phyloP scores from a whole-genome alignment of 768 basidiomycete genomes.

The Suillus ampliporus region DNA sequence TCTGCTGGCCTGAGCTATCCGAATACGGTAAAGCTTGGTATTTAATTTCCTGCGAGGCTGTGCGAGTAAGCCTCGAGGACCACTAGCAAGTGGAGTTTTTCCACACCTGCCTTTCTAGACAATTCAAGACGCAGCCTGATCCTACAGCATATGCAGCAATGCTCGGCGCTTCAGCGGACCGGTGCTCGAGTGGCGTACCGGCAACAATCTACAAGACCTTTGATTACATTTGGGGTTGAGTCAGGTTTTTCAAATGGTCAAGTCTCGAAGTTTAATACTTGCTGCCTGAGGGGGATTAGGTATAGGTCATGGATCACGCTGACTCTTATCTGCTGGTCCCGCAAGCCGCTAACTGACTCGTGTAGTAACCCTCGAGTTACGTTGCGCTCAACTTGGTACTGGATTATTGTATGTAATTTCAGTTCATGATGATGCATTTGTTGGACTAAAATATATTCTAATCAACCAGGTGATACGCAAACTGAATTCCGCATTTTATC shows the following conservation, averaged over 20 bases:
- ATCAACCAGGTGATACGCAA: too few relatives aligned
- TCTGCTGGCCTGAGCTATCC: too few relatives aligned
- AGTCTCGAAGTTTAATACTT: neutral
- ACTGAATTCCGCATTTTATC: too few relatives aligned
- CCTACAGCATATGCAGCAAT: neutral
- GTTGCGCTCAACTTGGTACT: neutral
- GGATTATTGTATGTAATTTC: neutral
- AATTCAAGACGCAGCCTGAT: too few relatives aligned
- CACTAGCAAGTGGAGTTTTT: too few relatives aligned
- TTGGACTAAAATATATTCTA: too few relatives aligned
- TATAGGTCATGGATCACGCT: neutral
- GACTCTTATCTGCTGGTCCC: neutral
- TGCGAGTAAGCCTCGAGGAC: too few relatives aligned
- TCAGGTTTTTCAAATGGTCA: neutral
- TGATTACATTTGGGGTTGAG: neutral
- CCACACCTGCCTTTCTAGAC: too few relatives aligned
- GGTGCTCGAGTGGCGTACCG: neutral
- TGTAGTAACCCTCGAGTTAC: neutral
- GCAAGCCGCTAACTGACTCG: neutral
- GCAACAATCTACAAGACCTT: too few relatives aligned
- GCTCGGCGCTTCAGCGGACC: neutral
- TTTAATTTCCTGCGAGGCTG: too few relatives aligned
- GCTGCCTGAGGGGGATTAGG: too few relatives aligned
- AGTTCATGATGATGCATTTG: neutral
- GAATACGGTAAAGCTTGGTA: too few relatives aligned